A percentile compares a stretch with the other conserved stretches of the same genome.
Conservation (phyloP, 257 asterid genomes). For the Misopates orontium region DNA sequence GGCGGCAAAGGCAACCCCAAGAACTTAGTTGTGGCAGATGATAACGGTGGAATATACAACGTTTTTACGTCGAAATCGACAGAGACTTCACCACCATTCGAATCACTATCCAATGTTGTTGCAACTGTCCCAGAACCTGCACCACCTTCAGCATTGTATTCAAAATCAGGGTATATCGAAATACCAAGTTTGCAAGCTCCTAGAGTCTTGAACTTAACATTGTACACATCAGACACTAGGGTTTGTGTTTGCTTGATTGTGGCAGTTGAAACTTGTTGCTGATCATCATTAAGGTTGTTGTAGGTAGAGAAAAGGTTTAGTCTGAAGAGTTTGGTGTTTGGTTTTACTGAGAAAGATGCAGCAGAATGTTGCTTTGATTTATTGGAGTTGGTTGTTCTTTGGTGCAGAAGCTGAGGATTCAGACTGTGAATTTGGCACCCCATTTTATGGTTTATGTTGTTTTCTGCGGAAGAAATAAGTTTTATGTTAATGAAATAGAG, state of each 20-base stretch:
- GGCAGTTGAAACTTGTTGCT: conserved; percentile 29
- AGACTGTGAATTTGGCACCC: conserved; percentile 42
- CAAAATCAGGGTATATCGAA: conserved; percentile 75
- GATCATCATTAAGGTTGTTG: conserved; percentile 24
- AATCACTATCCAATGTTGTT: neutral
- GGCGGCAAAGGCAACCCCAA: conserved; percentile 88
- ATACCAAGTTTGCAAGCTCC: conserved; percentile 81
- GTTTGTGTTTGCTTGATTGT: conserved; percentile 28
- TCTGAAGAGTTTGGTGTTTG: conserved; percentile 23
- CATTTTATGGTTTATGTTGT: conserved; percentile 43
- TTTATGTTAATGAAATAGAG: neutral
- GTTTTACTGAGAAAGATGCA: conserved; percentile 27
- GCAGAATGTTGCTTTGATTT: conserved; percentile 30
- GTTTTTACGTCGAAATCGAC: conserved; percentile 55
- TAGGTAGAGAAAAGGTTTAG: conserved; percentile 23
- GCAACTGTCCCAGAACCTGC: conserved; percentile 58
- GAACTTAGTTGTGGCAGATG: conserved; percentile 73
- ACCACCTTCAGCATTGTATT: conserved; percentile 79
- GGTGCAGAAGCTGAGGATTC: conserved; percentile 41
- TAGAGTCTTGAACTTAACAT: conserved; percentile 58
- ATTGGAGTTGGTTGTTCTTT: conserved; percentile 4
- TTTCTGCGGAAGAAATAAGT: neutral
- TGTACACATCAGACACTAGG: conserved; percentile 32
- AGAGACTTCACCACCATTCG: conserved; percentile 26
- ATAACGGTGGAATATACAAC: conserved; percentile 69